These are phyloP conservation scores for Strigomonas culicis DNA, from an alignment of 208 protist species.

Conservation along the genomic window DNA sequence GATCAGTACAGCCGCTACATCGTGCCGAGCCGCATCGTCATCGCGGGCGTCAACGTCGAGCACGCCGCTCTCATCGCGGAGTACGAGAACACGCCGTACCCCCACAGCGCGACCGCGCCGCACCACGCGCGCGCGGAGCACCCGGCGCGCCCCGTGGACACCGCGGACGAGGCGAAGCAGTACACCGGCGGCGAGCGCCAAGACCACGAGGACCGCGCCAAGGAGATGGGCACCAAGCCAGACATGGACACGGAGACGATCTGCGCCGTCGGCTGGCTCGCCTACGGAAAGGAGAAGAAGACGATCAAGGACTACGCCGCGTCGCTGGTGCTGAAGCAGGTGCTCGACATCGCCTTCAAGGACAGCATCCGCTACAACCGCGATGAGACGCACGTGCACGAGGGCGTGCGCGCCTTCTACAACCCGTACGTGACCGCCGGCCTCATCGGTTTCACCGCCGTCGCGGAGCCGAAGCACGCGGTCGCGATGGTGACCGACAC, in stretches of 20 bases:
- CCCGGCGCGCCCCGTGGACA: constrained; percentile 33
- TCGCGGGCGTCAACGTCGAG: constrained; percentile 78
- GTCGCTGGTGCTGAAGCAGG: constrained; percentile 53
- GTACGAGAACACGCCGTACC: constrained; percentile 70
- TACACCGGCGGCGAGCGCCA: constrained; percentile 52
- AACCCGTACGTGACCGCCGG: constrained; percentile 72
- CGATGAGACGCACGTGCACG: constrained; percentile 34
- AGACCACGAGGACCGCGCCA: constrained; percentile 61
- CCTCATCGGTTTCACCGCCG: constrained; percentile 75
- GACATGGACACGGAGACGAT: constrained; percentile 81
- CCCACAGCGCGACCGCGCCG: constrained; percentile 61
- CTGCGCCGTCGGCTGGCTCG: constrained; percentile 79
- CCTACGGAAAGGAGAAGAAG: constrained; percentile 49
- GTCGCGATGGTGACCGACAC: constrained; percentile 46
- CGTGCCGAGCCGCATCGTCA: constrained; percentile 53
- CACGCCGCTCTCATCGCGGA: constrained; percentile 74
- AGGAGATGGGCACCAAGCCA: constrained; percentile 71
- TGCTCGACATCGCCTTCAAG: constrained; percentile 62
- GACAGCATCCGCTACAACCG: constrained; percentile 46
- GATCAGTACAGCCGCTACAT: constrained; percentile 70
- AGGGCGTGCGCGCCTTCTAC: constrained; percentile 76
- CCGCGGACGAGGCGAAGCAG: constrained; percentile 78
- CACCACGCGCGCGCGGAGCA: constrained; percentile 43
- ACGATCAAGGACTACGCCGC: constrained; percentile 68
- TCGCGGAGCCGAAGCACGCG: constrained; percentile 39